These are phyloP conservation scores for Elongisporangium anandrum DNA, from an alignment of 352 stramenopile species.

Conservation along the genomic window DNA sequence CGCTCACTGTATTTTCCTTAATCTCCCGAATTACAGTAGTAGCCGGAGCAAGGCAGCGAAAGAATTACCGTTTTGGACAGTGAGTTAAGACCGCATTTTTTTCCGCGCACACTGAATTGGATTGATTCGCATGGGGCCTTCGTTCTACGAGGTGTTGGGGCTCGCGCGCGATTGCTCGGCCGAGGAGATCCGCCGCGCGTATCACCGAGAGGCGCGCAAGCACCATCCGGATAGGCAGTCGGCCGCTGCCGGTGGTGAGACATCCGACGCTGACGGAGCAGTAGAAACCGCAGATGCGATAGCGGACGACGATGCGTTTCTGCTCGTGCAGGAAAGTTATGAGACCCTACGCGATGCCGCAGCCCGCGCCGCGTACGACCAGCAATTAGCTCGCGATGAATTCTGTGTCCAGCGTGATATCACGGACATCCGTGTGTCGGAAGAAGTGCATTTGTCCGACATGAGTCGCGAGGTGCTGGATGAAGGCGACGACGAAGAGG, in stretches of 20 bases:
- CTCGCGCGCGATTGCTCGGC: slow-evolving; percentile 30
- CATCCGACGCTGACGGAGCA: neutral
- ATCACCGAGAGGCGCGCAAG: slow-evolving; percentile 52
- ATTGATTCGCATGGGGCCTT: slow-evolving; percentile 4
- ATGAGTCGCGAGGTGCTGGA: slow-evolving; percentile 40
- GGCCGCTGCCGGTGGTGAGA: neutral
- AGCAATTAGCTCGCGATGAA: slow-evolving; percentile 29
- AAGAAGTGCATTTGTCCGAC: slow-evolving; percentile 38
- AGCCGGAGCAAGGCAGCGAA: too few species aligned
- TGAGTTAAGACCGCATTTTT: neutral
- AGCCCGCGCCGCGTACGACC: slow-evolving; percentile 48
- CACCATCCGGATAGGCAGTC: slow-evolving; percentile 65
- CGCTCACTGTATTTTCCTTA: neutral
- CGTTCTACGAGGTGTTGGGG: slow-evolving; percentile 56
- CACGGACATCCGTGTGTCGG: slow-evolving; percentile 57
- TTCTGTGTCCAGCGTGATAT: slow-evolving; percentile 28
- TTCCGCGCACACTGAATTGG: neutral
- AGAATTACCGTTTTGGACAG: neutral
- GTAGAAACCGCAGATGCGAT: neutral
- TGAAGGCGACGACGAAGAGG: slow-evolving; percentile 23
- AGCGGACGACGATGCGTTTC: slow-evolving; percentile 31
- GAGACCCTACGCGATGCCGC: slow-evolving; percentile 50
- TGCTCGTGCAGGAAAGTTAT: slow-evolving; percentile 63
- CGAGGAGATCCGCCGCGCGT: slow-evolving; percentile 68
- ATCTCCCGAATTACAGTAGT: too few species aligned